A percentile compares a stretch with the other conserved stretches of the same genome.
Conservation (phyloP, 2,329 filamentous ascomycete genomes). For the Epichloe bromicola region DNA sequence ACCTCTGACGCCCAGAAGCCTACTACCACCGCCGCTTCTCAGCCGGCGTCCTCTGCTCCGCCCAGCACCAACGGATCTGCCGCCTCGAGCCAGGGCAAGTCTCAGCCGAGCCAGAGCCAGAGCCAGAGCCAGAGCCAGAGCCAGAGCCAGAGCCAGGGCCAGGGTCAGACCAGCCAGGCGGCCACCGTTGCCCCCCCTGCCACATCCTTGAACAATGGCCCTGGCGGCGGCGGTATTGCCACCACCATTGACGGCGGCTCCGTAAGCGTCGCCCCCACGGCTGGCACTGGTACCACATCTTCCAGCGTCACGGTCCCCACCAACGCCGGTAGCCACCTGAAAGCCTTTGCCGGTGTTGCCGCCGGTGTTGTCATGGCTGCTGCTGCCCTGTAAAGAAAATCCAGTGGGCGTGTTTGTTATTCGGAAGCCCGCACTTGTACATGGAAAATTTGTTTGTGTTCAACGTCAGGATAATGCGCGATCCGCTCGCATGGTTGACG, state of each 20-base stretch:
- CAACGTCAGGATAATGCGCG: neutral
- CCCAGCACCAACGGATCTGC: too few relatives aligned
- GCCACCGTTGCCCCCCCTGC: too few relatives aligned
- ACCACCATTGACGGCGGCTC: neutral
- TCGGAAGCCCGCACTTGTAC: neutral
- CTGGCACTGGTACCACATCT: neutral
- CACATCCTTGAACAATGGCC: neutral
- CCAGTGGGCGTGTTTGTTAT: neutral
- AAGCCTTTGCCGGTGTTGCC: conserved; percentile 19
- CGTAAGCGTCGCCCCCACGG: neutral
- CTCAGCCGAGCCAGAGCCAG: too few relatives aligned
- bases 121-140: too few relatives aligned
- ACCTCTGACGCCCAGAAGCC: neutral
- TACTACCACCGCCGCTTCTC: too few relatives aligned
- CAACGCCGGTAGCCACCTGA: conserved; percentile 13
- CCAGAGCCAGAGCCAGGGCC: too few relatives aligned
- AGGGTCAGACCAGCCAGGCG: too few relatives aligned
- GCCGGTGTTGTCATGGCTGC: conserved; percentile 18
- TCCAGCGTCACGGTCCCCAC: neutral
- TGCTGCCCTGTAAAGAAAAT: conserved; percentile 15
- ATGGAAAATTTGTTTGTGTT: neutral
- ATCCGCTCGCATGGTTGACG: neutral
- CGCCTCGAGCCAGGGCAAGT: too few relatives aligned
- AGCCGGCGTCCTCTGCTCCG: too few relatives aligned
- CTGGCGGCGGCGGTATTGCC: conserved; percentile 5